Evolutionary conservation across 108 stramenopile genomes (phyloP).

Genomic region (Asterionellopsis glacialis): DNA sequence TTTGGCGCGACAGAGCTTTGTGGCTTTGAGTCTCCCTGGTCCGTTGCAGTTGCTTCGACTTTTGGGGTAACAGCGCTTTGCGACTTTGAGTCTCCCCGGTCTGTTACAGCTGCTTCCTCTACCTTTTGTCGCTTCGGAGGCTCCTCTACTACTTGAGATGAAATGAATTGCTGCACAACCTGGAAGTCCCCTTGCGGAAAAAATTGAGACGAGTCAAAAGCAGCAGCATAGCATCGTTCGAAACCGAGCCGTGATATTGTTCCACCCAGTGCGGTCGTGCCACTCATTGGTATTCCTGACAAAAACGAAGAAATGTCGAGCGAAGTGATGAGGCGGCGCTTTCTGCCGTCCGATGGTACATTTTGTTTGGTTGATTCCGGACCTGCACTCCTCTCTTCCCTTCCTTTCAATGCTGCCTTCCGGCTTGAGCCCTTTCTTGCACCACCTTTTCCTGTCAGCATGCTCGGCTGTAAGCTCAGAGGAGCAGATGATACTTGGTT

Average conservation of each 20-base stretch:
- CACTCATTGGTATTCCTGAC: not conserved
- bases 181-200: slow-evolving; percentile 13
- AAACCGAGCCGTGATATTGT: slow-evolving; percentile 5
- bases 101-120: too few relatives aligned
- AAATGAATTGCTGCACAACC: slow-evolving; percentile 16
- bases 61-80: too few relatives aligned
- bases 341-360: not conserved
- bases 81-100: too few relatives aligned
- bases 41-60: too few relatives aligned
- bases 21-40: too few relatives aligned
- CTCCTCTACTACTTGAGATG: slow-evolving; percentile 4
- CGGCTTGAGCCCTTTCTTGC: not conserved
- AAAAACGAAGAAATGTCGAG: slow-evolving; percentile 22
- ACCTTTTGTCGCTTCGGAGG: slow-evolving; percentile 6
- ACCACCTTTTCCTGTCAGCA: not conserved
- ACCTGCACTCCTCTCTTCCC: not conserved
- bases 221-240: slow-evolving; percentile 10
- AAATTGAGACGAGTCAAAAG: slow-evolving; percentile 11
- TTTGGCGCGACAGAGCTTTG: too few relatives aligned
- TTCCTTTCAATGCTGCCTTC: not conserved
- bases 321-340: slow-evolving; percentile 8
- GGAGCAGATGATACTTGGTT: slow-evolving; percentile 7
- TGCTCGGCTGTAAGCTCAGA: slow-evolving; percentile 1
- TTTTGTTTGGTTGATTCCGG: not conserved
- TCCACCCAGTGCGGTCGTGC: too few relatives aligned